Base-by-base conservation (phyloP, 2,329 filamentous ascomycete genomes). In the Dactylellina cionopaga region DNA sequence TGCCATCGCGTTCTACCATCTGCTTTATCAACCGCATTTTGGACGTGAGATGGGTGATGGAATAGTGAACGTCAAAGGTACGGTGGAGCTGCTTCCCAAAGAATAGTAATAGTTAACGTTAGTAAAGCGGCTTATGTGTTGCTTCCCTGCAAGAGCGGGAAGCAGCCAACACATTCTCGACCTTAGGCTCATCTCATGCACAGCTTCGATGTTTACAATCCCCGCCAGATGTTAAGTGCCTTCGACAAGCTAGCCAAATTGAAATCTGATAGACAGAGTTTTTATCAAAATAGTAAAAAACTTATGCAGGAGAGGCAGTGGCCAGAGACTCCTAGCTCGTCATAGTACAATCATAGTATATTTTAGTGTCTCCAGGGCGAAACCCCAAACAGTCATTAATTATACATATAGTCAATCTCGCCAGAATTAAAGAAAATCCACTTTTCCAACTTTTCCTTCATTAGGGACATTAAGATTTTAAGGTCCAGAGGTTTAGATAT, bases 1-100 rank as follows among this genome's bases (percentile, higher is more conserved):
- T 86, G 80, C 88, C 88, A 80, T 88, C 85, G 69, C 85, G 85
- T 76, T 90, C 87, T 75, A 91, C 88, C 69, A 85, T 84, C 71
- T 88, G 85, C 78, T 88, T 90, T 76, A 90, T 84, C 43, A 91
- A 83, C 66, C 86, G 85, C 89, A 91, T 91, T 44, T 65, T 74
- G 22, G 22, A 17, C 52, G 17, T 29, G 44, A 31, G 33, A 17
- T 39, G n/a, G 25, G 27, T 17, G 63, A 25, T 46, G 43, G 19
- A 15, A 29, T 7, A 13, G 22, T 31, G 11, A 46, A 46, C 24
- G 51, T 44, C 22, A 25, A 27, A 29, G 7, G 27, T 11, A 17
- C 17, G 39, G 22, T 22, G 54, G 10, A 17, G 54, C 22, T 9
- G 51, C 25, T 24, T 19, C 10, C 37, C 29, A 10, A 19, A 39